Base-by-base conservation (phyloP, 2,329 filamentous ascomycete species). In the Fusarium sp. region DNA sequence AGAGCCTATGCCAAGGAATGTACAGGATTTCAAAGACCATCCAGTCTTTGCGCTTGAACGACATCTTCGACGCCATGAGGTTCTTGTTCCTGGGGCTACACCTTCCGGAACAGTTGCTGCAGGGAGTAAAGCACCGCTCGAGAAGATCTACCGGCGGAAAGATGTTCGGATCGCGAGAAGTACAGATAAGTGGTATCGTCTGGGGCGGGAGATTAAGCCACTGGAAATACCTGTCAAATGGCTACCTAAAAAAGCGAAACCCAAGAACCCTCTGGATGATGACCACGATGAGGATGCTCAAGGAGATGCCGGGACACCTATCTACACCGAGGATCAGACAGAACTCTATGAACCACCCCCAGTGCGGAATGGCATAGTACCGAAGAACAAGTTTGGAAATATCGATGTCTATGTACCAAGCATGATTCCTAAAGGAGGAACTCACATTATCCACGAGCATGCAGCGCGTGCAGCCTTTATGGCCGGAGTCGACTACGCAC, bases 361-460 rank as follows among this genome's bases (percentile, higher is more conserved):
- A 0, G 91, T 98, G 3, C 85, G 93, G 7, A 83, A 91, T 57
- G 95, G 95, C 1, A 85, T 86, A 18, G 88, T 98, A 4, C 95
- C 96, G 0, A 95, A 94, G 82, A 99, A 99, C 79, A 91, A 92
- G 24, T 99, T 94, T 81, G 95, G 95, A 16, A 99, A 99, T 78
- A 91, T 98, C 66, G 96, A 98, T 78, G 89, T 97, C 42, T 98
- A 95, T 79, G 95, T 97, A 16, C 91, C 94, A 0, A 94, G 91
- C 70, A 98, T 99, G 96, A 87, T 98, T 1, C 96, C 96, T 0
- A 82, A 84, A 44, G 95, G 96, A 0, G 95, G 93, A 4, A 87
- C 90, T 5, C 94, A 98, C 80, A 84, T 98, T 30, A 77, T 81
- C 11, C 83, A 86, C 65, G 83, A 87, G 51, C 77, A 91, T 56